These are phyloP conservation scores for Papiliotrema flavescens DNA, from an alignment of 1,284 basidiomycete genomes.

Conservation along the genomic window DNA sequence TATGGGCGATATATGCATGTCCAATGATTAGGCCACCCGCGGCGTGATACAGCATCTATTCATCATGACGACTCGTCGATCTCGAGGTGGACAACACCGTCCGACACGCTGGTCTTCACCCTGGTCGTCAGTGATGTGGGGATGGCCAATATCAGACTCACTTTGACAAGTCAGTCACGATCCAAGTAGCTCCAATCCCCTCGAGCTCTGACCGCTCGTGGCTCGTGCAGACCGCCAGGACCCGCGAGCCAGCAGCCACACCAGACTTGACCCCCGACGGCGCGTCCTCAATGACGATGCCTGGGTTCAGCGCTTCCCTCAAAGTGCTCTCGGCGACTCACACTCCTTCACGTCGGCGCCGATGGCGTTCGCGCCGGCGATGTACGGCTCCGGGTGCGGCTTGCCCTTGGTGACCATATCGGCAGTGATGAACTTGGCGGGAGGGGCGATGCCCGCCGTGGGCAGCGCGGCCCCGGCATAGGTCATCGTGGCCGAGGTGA, in stretches of 20 bases:
- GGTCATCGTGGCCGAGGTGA: conserved; percentile 72
- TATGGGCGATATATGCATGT: no score
- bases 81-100: conserved; percentile 5
- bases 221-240: conserved; percentile 77
- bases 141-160: not conserved
- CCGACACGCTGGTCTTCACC: conserved; percentile 2
- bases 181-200: conserved; percentile 44
- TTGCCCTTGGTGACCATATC: conserved; percentile 71
- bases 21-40: no score
- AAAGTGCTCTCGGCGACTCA: conserved; percentile 10
- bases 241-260: conserved; percentile 65
- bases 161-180: conserved; percentile 43
- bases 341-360: conserved; percentile 37
- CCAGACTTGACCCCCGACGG: conserved; percentile 72
- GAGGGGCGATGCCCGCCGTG: conserved; percentile 58
- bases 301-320: conserved; percentile 42
- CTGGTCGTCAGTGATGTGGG: not conserved
- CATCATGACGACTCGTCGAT: conserved; percentile 8
- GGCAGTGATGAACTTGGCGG: conserved; percentile 63
- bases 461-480: conserved; percentile 64
- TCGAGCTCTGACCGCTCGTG: conserved; percentile 62
- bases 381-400: conserved; percentile 75
- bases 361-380: conserved; percentile 44
- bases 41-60: no score
- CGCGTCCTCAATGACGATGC: conserved; percentile 79